Percentiles rank a stretch among this genome's conserved stretches.
These are phyloP conservation scores for Inga oerstediana DNA, from an alignment of 306 rosid species.

Conservation along the genomic window DNA sequence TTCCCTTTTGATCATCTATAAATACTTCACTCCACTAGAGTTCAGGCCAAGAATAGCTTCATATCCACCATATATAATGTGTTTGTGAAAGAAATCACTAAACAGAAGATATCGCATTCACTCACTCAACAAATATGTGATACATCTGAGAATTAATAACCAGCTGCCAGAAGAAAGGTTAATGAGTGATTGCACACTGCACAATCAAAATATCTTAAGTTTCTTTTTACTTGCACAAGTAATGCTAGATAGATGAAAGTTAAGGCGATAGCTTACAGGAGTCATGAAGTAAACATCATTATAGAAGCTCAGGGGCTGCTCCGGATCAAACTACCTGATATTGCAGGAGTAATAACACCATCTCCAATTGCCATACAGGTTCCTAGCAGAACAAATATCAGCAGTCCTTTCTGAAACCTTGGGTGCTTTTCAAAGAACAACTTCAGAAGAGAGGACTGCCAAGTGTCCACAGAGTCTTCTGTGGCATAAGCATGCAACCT, in stretches of 20 bases:
- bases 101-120: neutral
- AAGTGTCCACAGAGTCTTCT: constrained; percentile 47
- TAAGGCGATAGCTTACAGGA: constrained; percentile 40
- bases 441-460: constrained; percentile 52
- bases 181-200: constrained; percentile 15
- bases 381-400: constrained; percentile 70
- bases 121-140: constrained; percentile 1
- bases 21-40: neutral
- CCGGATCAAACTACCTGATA: constrained; percentile 61
- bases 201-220: constrained; percentile 10
- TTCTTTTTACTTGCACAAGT: constrained; percentile 28
- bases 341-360: constrained; percentile 76
- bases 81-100: constrained; percentile 13
- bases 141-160: neutral
- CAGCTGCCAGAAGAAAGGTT: constrained; percentile 8
- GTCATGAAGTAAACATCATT: constrained; percentile 38
- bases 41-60: neutral
- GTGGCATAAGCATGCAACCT: constrained; percentile 49
- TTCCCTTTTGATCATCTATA: constrained; percentile 8
- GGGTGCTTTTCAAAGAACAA: constrained; percentile 56
- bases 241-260: constrained; percentile 25
- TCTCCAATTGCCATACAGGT: constrained; percentile 76
- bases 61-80: neutral
- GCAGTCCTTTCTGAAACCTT: constrained; percentile 45
- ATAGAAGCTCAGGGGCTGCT: constrained; percentile 37